Conservation (phyloP, 106 monocot species). For the Triglochin maritima region DNA sequence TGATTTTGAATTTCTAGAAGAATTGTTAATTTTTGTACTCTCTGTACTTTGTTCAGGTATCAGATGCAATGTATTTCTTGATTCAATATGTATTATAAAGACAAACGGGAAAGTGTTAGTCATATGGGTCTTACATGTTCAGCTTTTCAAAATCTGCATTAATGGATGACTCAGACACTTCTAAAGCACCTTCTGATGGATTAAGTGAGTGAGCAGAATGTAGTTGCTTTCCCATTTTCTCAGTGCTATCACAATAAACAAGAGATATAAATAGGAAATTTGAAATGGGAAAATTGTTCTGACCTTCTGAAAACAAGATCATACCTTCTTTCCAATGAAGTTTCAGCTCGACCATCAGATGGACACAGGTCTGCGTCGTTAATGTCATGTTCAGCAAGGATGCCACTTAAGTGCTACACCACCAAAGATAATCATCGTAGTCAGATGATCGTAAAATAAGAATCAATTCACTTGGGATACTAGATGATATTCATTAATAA, state of each 20-base stretch:
- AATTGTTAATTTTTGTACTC: too few species aligned
- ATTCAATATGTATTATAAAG: too few species aligned
- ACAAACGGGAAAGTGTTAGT: neutral
- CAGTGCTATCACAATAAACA: slow-evolving; percentile 8
- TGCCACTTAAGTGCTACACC: slow-evolving; percentile 3
- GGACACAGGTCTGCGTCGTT: slow-evolving; percentile 22
- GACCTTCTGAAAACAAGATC: neutral
- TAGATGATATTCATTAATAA: too few species aligned
- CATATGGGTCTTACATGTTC: slow-evolving; percentile 42
- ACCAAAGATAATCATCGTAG: neutral
- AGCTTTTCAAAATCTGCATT: slow-evolving; percentile 29
- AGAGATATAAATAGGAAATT: slow-evolving; percentile 12
- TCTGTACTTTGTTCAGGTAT: too few species aligned
- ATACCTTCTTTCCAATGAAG: slow-evolving; percentile 1
- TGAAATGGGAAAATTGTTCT: neutral
- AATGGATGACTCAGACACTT: slow-evolving; percentile 25
- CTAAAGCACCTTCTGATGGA: slow-evolving; percentile 6
- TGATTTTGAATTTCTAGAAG: too few species aligned
- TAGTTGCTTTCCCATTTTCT: slow-evolving; percentile 18
- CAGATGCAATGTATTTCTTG: too few species aligned
- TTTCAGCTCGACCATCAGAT: slow-evolving; percentile 5
- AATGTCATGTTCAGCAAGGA: slow-evolving; percentile 29
- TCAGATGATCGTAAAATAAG: neutral
- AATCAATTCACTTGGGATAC: neutral
- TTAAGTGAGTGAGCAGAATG: slow-evolving; percentile 11